These are phyloP conservation scores for Epichloe typhina DNA, from an alignment of 2,329 filamentous ascomycete genomes.

Conservation along the genomic window DNA sequence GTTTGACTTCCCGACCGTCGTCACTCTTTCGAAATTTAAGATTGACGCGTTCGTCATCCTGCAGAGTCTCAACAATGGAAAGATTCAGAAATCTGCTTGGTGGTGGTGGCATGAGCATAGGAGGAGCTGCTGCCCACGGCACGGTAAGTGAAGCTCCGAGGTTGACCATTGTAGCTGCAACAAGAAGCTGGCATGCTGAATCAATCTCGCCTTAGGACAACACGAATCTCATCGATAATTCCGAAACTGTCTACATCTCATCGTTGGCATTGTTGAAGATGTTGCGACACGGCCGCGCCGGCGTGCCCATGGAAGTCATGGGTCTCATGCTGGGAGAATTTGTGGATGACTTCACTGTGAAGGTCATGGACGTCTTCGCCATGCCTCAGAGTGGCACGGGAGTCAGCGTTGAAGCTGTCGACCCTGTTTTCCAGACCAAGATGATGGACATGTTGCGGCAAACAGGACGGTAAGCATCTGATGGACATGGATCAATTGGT, in stretches of 20 bases:
- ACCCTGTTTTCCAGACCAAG: conserved; percentile 97
- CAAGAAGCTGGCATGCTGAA: background rate
- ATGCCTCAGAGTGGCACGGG: conserved; percentile 99
- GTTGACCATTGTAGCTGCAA: background rate
- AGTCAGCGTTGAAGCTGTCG: conserved; percentile 95
- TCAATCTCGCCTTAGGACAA: conserved; percentile 54
- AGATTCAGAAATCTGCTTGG: conserved; percentile 81
- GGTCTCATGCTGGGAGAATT: conserved; percentile 98
- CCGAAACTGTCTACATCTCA: conserved; percentile 98
- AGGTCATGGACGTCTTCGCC: conserved; percentile 96
- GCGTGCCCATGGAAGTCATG: conserved; percentile 99
- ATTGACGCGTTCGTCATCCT: background rate
- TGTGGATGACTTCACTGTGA: conserved; percentile 96
- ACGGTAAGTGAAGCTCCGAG: conserved; percentile 20
- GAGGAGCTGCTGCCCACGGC: conserved; percentile 29
- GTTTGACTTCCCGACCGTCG: background rate
- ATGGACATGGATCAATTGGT: conserved; percentile 1
- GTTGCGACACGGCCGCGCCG: conserved; percentile 91
- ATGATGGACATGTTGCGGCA: conserved; percentile 99
- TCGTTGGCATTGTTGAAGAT: conserved; percentile 96
- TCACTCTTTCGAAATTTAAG: background rate
- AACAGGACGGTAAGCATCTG: conserved; percentile 64
- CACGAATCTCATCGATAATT: conserved; percentile 88
- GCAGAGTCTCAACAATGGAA: conserved; percentile 51
- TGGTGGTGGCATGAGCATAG: conserved; percentile 55